Conservation (phyloP, 1,139 yeast genomes). For the Schizosaccharomyces versatilis region DNA sequence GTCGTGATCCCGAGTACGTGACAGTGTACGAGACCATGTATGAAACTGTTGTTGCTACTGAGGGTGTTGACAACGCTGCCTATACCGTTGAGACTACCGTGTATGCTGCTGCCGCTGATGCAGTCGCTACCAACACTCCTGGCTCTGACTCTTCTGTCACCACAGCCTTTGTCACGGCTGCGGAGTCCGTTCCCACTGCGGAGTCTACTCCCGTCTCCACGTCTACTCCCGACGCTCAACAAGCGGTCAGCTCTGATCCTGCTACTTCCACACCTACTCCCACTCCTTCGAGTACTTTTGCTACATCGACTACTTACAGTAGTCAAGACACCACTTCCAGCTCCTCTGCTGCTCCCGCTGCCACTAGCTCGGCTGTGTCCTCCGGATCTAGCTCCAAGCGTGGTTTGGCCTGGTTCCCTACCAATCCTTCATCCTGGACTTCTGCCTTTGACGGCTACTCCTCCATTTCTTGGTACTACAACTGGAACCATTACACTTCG, state of each 20-base stretch:
- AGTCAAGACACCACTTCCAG: background rate
- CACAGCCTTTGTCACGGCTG: background rate
- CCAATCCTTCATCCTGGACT: background rate
- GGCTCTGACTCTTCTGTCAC: background rate
- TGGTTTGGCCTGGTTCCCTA: slow-evolving; percentile 1
- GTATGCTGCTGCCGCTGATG: background rate
- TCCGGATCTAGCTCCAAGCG: slow-evolving; percentile 2
- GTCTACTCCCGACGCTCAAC: background rate
- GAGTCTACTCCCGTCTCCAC: background rate
- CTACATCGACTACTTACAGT: background rate
- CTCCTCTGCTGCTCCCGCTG: background rate
- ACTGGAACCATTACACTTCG: slow-evolving; percentile 6
- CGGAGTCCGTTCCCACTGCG: background rate
- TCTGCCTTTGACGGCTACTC: background rate
- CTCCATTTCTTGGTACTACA: slow-evolving; percentile 7
- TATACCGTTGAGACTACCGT: background rate
- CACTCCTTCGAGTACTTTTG: background rate
- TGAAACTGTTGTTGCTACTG: background rate
- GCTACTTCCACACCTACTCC: background rate
- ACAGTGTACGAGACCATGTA: background rate
- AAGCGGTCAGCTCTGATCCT: background rate
- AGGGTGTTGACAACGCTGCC: background rate
- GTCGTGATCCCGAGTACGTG: background rate
- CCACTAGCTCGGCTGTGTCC: background rate
- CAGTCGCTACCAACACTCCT: background rate